Evolutionary conservation across 1,284 basidiomycete genomes (phyloP).

Genomic region (Rhodotorula glutinis): DNA sequence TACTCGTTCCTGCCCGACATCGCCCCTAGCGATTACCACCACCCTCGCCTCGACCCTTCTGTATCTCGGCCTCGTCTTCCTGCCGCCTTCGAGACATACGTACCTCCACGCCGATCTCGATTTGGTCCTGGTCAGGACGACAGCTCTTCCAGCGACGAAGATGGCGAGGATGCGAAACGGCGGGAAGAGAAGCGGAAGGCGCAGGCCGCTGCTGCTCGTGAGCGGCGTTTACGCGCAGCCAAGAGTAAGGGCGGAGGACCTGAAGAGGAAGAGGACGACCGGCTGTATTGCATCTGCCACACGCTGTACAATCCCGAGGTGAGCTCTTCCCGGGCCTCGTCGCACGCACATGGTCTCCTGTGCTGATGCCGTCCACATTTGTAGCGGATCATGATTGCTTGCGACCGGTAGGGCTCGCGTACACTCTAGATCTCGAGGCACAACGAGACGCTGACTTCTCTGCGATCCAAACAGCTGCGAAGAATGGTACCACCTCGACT

Average conservation of each 20-base stretch:
- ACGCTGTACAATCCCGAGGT: constrained; percentile 66
- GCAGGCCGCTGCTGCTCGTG: constrained; percentile 6
- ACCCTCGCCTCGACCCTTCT: constrained; percentile 1
- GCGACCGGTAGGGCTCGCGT: constrained; percentile 62
- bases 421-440: neutral
- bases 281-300: constrained; percentile 77
- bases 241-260: constrained; percentile 55
- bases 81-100: constrained; percentile 15
- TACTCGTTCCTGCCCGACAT: neutral
- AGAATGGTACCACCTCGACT: constrained; percentile 82
- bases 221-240: constrained; percentile 8
- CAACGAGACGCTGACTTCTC: neutral
- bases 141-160: constrained; percentile 13
- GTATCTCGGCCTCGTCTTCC: constrained; percentile 1
- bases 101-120: constrained; percentile 10
- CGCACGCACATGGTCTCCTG: neutral
- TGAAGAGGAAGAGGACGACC: constrained; percentile 64
- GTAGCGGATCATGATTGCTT: constrained; percentile 78
- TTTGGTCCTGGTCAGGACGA: neutral
- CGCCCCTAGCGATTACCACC: neutral
- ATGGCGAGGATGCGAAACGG: constrained; percentile 17
- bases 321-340: neutral
- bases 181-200: constrained; percentile 6
- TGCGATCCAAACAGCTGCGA: constrained; percentile 61
- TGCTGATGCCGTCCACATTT: neutral